A percentile compares a stretch with the other conserved stretches of the same genome.
phyloP scores from a whole-genome alignment of 306 rosid genomes.

The Vicia sativa region DNA sequence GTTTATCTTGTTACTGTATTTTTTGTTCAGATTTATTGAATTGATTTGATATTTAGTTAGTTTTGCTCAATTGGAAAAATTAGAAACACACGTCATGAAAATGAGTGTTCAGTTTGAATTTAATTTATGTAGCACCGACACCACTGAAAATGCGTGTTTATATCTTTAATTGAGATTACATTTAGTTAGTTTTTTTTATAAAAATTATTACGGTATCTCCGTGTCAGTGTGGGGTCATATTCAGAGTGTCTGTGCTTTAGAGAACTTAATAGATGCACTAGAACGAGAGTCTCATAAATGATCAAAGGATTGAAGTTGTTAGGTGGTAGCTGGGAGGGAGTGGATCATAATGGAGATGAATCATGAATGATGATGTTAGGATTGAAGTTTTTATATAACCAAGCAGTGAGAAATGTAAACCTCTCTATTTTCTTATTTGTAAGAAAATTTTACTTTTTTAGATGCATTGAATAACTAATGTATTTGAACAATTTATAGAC shows the following conservation, averaged over 20 bases:
- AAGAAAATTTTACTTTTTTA: no score
- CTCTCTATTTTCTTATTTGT: no score
- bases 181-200: no score
- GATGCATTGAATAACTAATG: no score
- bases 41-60: neutral
- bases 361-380: neutral
- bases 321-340: neutral
- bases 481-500: no score
- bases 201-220: no score
- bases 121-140: no score
- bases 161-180: no score
- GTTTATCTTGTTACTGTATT: neutral
- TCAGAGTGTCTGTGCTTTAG: no score
- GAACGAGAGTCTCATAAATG: neutral
- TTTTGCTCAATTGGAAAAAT: neutral
- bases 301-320: neutral
- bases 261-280: neutral
- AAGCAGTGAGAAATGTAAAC: neutral
- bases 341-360: neutral
- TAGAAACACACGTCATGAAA: no score
- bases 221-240: no score
- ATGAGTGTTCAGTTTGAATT: neutral
- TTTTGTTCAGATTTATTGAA: slow-evolving; percentile 5
- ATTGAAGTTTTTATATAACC: neutral
- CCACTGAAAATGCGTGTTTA: no score